Conservation (phyloP, 208 protist genomes). For the Dictyostelium gargantuum region DNA sequence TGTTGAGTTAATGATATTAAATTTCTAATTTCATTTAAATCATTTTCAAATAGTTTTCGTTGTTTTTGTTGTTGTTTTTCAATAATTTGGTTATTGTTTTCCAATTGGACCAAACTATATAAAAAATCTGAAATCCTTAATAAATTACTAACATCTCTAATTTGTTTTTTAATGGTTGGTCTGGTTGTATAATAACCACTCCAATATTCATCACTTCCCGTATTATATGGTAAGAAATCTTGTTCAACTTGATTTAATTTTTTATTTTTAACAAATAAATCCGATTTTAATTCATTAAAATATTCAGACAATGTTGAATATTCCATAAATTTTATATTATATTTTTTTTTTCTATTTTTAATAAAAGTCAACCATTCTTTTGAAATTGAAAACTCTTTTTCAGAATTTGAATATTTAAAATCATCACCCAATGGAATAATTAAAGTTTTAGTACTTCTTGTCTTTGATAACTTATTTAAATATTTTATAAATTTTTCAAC, state of each 20-base stretch:
- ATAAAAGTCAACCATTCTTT: background rate
- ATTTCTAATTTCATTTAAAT: background rate
- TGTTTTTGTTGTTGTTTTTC: background rate
- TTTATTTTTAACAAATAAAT: background rate
- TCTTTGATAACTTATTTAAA: background rate
- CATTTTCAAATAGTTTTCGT: background rate
- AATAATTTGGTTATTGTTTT: background rate
- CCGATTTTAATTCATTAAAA: background rate
- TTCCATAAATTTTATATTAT: background rate
- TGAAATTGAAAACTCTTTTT: background rate
- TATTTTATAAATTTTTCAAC: background rate
- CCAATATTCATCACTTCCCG: background rate
- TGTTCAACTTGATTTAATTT: background rate
- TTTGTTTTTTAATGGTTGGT: slow-evolving; percentile 7
- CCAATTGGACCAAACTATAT: background rate
- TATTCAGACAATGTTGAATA: slow-evolving; percentile 20
- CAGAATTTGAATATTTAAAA: background rate
- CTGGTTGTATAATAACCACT: slow-evolving; percentile 55
- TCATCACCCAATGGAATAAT: background rate
- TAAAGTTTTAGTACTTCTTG: background rate
- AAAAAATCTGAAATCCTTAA: background rate
- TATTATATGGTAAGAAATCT: slow-evolving; percentile 51
- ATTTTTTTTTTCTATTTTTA: background rate
- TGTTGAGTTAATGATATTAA: slow-evolving; percentile 63
- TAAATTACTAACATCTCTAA: slow-evolving; percentile 11